Evolutionary conservation across 352 stramenopile genomes (phyloP).

Genomic region (Globisporangium paddicum): DNA sequence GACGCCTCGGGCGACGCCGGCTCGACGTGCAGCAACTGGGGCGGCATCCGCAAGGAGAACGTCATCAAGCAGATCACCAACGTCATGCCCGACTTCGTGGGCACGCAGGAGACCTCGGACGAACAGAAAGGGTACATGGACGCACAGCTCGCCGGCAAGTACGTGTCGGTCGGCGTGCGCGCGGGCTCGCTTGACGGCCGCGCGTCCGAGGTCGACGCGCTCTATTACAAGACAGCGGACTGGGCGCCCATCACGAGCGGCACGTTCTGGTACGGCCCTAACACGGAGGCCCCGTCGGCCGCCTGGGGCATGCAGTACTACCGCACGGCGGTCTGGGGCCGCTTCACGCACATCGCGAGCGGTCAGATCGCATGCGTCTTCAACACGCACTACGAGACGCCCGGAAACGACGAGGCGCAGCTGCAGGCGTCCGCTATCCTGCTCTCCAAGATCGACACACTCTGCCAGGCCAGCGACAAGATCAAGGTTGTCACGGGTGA

Average conservation of each 20-base stretch:
- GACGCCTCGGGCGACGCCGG: slow-evolving; percentile 34
- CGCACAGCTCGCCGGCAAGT: slow-evolving; percentile 39
- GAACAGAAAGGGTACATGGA: slow-evolving; percentile 63
- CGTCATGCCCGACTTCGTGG: slow-evolving; percentile 61
- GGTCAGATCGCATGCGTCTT: slow-evolving; percentile 63
- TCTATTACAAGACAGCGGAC: slow-evolving; percentile 59
- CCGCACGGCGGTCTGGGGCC: slow-evolving; percentile 60
- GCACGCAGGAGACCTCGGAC: slow-evolving; percentile 78
- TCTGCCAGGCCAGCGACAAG: slow-evolving; percentile 55
- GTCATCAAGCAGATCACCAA: slow-evolving; percentile 51
- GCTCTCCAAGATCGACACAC: slow-evolving; percentile 33
- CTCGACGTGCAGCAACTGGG: slow-evolving; percentile 54
- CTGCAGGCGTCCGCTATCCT: slow-evolving; percentile 65
- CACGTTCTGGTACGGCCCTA: slow-evolving; percentile 59
- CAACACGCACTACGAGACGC: slow-evolving; percentile 84
- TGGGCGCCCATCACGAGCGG: slow-evolving; percentile 57
- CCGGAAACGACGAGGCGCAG: slow-evolving; percentile 68
- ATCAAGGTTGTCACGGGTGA: slow-evolving; percentile 62
- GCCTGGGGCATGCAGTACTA: slow-evolving; percentile 72
- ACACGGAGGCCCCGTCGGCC: slow-evolving; percentile 41
- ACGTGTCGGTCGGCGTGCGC: slow-evolving; percentile 54
- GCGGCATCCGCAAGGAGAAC: slow-evolving; percentile 58
- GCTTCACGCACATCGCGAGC: slow-evolving; percentile 64
- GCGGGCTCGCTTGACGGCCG: slow-evolving; percentile 58
- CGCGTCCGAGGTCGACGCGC: slow-evolving; percentile 47